A percentile compares a stretch with the other conserved stretches of the same genome.
Evolutionary conservation across 163 green algal genomes (phyloP).

Genomic region (Scenedesmus sp.): DNA sequence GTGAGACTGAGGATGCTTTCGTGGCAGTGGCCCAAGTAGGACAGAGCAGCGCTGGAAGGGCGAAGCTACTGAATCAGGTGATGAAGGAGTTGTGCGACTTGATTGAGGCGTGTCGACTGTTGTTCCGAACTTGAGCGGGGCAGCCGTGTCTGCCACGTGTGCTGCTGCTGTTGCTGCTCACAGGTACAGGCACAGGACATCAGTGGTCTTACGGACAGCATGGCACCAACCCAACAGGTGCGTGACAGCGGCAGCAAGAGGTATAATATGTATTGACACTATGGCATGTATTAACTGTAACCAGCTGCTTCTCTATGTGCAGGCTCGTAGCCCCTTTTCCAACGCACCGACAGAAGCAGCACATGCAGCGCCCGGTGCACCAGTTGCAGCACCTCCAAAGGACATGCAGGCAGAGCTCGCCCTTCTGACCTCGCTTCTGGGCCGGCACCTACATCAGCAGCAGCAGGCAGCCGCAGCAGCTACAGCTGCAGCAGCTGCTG

Average conservation of each 20-base stretch:
- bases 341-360: slow-evolving; percentile 4
- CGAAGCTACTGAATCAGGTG: background rate
- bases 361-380: background rate
- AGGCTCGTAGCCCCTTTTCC: background rate
- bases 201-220: background rate
- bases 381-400: background rate
- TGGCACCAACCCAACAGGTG: background rate
- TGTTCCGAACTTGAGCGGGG: background rate
- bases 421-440: background rate
- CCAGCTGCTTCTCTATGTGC: background rate
- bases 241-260: background rate
- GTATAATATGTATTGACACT: background rate
- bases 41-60: background rate
- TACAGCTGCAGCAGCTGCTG: background rate
- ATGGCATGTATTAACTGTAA: background rate
- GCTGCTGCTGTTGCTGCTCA: background rate
- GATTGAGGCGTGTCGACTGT: background rate
- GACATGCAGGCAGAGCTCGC: background rate
- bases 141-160: background rate
- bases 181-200: slow-evolving; percentile 9
- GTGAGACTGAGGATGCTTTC: background rate
- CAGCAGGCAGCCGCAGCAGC: background rate
- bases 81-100: background rate
- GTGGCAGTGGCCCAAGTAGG: slow-evolving; percentile 16
- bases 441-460: background rate